Evolutionary conservation across 1,284 basidiomycete genomes (phyloP), one percentile per base, ranked within the genome.

Genomic region (Apiotrichum domesticum): DNA sequence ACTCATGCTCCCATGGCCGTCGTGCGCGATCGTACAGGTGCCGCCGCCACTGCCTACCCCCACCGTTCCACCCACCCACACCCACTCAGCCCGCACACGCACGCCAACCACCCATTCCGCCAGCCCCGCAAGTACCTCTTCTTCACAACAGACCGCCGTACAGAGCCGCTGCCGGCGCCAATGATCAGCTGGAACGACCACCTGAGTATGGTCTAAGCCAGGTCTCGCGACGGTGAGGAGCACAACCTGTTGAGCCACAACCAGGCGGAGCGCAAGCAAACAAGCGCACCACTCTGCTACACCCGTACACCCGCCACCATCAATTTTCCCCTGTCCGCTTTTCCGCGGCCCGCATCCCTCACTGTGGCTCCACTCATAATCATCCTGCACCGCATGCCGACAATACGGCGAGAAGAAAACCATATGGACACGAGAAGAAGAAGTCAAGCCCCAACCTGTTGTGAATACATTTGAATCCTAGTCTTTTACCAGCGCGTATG

Each of bases 121-220:
- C 35, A 39, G 15, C 35, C 37, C 21, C 47, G 47, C 47, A 49
- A 49, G 47, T 32, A 29, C 11, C 47, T 51, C 14, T 51, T 51
- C 37, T 34, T 35, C 32, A 29, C 52, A 1, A 34, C 50, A 13
- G 40, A 14, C 21, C 52, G 44, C 37, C 52, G 52, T 32, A 34
- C 50, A 11, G 33, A 33, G 50, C 55, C 49, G 10, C 32, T 52
- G 13, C 55, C 50, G 14, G 34, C 46, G 21, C 62, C 62, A 3
- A 58, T 43, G 34, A 45, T 61, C 32, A 57, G 50, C 14, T 65
- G 63, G 63, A 61, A 55, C 51, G 63, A 65, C 54, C 57, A 63
- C 49, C 61, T 65, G 35, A 48, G 59, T 35, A 65, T 65, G 63
- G 63, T 65, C 6, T 63, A 56, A 49, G 35, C 41, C 43, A 33